These are phyloP conservation scores for Acacia melanoxylon DNA, from an alignment of 306 rosid genomes.

Conservation along the genomic window DNA sequence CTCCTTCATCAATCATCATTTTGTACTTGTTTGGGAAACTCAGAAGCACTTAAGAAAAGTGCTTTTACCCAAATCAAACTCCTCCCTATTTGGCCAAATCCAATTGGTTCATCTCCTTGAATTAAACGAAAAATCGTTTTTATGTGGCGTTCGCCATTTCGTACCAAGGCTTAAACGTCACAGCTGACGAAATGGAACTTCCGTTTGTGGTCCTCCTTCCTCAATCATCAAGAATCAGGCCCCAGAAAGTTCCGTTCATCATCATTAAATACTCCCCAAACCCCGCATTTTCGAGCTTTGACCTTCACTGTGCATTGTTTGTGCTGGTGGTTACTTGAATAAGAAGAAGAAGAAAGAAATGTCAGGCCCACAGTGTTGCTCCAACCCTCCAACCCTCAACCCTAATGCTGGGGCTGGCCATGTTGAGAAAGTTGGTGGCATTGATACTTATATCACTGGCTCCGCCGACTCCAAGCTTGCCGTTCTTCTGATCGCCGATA, in stretches of 20 bases:
- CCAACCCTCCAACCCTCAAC: constrained; percentile 65
- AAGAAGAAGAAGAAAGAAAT: constrained; percentile 21
- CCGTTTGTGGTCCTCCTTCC: background rate
- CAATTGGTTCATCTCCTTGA: too few relatives aligned
- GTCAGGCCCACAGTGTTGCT: constrained; percentile 69
- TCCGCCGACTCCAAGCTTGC: constrained; percentile 54
- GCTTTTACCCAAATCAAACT: too few relatives aligned
- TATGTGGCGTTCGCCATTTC: background rate
- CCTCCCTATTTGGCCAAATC: too few relatives aligned
- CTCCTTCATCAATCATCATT: too few relatives aligned
- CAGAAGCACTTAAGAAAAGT: too few relatives aligned
- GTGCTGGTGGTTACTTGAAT: background rate
- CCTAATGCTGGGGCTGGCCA: constrained; percentile 55
- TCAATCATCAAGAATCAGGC: background rate
- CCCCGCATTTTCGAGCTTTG: background rate
- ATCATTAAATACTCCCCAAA: background rate
- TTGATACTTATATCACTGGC: constrained; percentile 54
- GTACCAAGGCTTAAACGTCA: too few relatives aligned
- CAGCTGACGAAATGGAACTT: background rate
- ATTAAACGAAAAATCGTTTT: too few relatives aligned
- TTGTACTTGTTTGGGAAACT: too few relatives aligned
- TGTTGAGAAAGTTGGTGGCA: constrained; percentile 49
- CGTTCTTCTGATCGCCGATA: constrained; percentile 56
- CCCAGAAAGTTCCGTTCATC: background rate
- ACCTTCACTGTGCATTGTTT: background rate